Evolutionary conservation across 495 filamentous ascomycete species (phyloP).

Genomic region (Sporormia fimetaria): DNA sequence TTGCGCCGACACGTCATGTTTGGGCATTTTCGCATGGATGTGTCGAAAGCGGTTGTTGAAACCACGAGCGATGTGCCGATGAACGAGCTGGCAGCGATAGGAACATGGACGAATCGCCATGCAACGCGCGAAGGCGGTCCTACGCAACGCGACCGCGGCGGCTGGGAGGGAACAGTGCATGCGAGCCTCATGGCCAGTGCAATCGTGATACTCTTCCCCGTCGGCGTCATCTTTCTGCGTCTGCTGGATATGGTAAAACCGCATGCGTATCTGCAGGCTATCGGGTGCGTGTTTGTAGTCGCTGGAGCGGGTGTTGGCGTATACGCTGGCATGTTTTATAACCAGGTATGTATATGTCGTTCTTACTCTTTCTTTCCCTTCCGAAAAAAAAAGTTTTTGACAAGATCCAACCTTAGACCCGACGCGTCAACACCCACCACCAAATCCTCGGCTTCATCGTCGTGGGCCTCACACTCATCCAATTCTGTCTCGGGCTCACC

Average conservation of each 20-base stretch:
- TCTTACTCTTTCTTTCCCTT: not conserved
- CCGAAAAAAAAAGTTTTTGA: not conserved
- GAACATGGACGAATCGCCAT: constrained; percentile 12
- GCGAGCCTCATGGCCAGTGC: constrained; percentile 42
- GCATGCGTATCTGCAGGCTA: constrained; percentile 40
- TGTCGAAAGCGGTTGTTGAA: constrained; percentile 37
- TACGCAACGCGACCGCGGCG: constrained; percentile 21
- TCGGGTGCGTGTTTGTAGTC: constrained; percentile 37
- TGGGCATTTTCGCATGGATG: constrained; percentile 45
- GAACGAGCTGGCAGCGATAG: constrained; percentile 1
- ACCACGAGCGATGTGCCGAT: constrained; percentile 11
- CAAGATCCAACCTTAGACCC: constrained; percentile 32
- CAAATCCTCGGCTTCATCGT: constrained; percentile 49
- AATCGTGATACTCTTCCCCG: constrained; percentile 44
- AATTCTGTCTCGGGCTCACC: constrained; percentile 38
- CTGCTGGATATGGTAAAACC: constrained; percentile 37
- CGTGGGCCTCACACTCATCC: constrained; percentile 37
- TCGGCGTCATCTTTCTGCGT: constrained; percentile 42
- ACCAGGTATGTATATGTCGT: constrained; percentile 34
- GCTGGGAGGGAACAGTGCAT: constrained; percentile 38
- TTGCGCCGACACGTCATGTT: constrained; percentile 44
- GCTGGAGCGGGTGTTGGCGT: constrained; percentile 43
- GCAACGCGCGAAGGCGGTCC: not conserved
- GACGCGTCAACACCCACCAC: constrained; percentile 42
- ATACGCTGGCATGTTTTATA: constrained; percentile 39